Base-by-base conservation (phyloP, 1,284 basidiomycete genomes). In the Fomitopsis pinicola region DNA sequence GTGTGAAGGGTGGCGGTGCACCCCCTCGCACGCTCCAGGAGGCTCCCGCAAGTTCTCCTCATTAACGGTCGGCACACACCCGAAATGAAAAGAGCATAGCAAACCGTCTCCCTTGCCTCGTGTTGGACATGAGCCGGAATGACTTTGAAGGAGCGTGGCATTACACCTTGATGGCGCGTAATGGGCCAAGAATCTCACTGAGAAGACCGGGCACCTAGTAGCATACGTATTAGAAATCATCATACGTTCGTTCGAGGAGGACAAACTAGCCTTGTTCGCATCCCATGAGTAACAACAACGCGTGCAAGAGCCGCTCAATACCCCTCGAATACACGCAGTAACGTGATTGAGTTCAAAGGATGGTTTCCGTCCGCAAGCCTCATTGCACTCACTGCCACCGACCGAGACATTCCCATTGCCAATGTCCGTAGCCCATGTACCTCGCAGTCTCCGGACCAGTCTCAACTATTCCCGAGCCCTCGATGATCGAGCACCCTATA, bases 401-500 rank as follows among this genome's bases (percentile, higher is more conserved):
- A 50, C 48, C 26, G 8, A 40, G 38, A 14, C 35, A 12, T 12
- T 15, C 38, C 35, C 35, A 36, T 19, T 46, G n/a, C 44, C 22
- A 12, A 48, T 30, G 48, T n/a, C 48, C 28, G 66, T 64, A 35
- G 62, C 66, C 1, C 67, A 69, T 19, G 54, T 68, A 38, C 66
- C 68, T 44, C 67, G 62, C 55, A 68, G 70, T 60, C 64, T 72
- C 10, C 61, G 58, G 14, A 67, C 69, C 22, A 67, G 62, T 22
- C 59, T 72, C 35, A 70, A 71, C 64, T 72, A 71, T 60, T 71
- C 64, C 62, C 45, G 55, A 5, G 66, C 69, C 7, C 53, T 64
- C 28, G 67, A 63, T 33, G 63, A 67, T 36, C 66, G 68, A 19
- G 56, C 68, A 36, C 67, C 72, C 1, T 72, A 66, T 65, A 64